Percentiles rank a stretch among this genome's conserved stretches.
These are phyloP conservation scores for Corynascus novoguineensis DNA, from an alignment of 495 filamentous ascomycete genomes.

Conservation along the genomic window DNA sequence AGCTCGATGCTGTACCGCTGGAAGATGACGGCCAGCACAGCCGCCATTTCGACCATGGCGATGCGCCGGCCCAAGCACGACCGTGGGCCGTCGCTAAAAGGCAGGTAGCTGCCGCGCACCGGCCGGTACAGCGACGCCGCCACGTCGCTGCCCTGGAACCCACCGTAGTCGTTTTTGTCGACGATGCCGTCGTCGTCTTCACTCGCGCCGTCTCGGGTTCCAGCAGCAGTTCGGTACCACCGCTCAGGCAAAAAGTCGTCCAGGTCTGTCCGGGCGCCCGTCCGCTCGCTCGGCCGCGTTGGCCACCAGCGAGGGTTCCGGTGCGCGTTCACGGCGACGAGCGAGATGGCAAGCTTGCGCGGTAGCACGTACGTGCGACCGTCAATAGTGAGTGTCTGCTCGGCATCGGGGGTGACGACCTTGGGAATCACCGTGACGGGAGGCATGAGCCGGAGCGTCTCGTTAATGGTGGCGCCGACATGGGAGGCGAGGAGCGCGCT, in stretches of 20 bases:
- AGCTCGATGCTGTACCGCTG: slow-evolving; percentile 60
- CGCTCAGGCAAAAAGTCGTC: slow-evolving; percentile 45
- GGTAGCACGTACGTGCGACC: slow-evolving; percentile 47
- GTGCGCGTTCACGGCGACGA: slow-evolving; percentile 46
- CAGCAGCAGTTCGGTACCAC: slow-evolving; percentile 36
- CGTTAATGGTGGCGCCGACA: slow-evolving; percentile 63
- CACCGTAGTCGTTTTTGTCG: slow-evolving; percentile 51
- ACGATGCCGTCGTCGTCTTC: neutral
- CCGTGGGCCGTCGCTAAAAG: slow-evolving; percentile 66
- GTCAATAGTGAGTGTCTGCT: slow-evolving; percentile 49
- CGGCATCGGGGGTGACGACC: slow-evolving; percentile 37
- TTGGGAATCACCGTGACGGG: slow-evolving; percentile 60
- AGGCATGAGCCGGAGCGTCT: slow-evolving; percentile 59
- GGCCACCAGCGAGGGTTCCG: slow-evolving; percentile 63
- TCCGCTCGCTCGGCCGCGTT: slow-evolving; percentile 37
- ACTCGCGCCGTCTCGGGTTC: slow-evolving; percentile 7
- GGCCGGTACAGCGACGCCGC: slow-evolving; percentile 53
- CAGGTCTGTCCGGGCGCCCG: slow-evolving; percentile 30
- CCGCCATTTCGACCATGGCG: slow-evolving; percentile 70
- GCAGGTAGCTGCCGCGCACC: slow-evolving; percentile 58
- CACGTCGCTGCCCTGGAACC: slow-evolving; percentile 49
- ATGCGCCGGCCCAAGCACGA: slow-evolving; percentile 67
- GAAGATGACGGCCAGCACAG: slow-evolving; percentile 62
- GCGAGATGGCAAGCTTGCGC: slow-evolving; percentile 41
- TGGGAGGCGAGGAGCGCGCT: slow-evolving; percentile 54